These are phyloP conservation scores for Rubia occidens DNA, from an alignment of 305 asterid genomes.

Conservation along the genomic window DNA sequence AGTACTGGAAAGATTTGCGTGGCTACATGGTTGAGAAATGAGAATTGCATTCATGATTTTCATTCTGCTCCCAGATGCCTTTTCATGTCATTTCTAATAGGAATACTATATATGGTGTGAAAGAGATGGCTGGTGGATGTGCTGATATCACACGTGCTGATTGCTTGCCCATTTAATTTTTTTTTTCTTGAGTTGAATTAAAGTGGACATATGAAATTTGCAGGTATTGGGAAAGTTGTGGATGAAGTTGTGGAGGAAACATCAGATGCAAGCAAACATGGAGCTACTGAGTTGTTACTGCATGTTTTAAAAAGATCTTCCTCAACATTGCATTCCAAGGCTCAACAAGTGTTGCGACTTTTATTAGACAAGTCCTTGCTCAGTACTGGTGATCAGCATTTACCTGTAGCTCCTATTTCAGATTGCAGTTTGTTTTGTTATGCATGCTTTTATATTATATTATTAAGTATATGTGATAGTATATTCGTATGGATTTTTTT, in stretches of 20 bases:
- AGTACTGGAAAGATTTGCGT: not conserved
- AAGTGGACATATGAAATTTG: constrained; percentile 21
- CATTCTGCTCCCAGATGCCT: not conserved
- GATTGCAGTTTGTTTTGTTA: not conserved
- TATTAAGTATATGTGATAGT: not conserved
- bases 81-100: not conserved
- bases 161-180: too few species aligned
- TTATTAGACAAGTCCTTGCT: constrained; percentile 47
- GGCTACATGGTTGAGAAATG: not conserved
- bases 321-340: constrained; percentile 69
- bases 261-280: constrained; percentile 48
- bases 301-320: constrained; percentile 62
- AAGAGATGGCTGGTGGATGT: not conserved
- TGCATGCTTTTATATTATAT: not conserved
- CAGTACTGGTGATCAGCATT: constrained; percentile 34
- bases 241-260: constrained; percentile 66
- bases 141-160: not conserved
- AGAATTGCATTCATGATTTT: not conserved
- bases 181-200: not conserved
- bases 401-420: constrained; percentile 1
- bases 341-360: constrained; percentile 38
- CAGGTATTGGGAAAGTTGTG: constrained; percentile 61
- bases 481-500: not conserved
- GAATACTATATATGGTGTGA: not conserved
- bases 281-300: constrained; percentile 53